Evolutionary conservation across 2,329 filamentous ascomycete species (phyloP).

Genomic region (Xylaria sp.): DNA sequence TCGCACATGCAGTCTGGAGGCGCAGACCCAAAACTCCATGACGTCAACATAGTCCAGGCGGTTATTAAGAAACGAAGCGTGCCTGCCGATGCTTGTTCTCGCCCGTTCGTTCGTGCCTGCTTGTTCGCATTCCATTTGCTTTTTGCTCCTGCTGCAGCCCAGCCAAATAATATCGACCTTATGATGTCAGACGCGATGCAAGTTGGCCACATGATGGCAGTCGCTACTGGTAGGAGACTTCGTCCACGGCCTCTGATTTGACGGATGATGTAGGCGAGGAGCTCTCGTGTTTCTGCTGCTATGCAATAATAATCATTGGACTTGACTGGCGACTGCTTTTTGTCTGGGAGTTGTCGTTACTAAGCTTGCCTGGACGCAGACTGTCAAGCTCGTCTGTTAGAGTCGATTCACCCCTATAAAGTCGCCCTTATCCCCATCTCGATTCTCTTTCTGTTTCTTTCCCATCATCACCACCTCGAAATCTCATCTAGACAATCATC

Average conservation of each 20-base stretch:
- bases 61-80: not conserved
- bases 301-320: not conserved
- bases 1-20: too few relatives aligned
- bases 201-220: not conserved
- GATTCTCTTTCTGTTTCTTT: not conserved
- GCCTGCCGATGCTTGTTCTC: not conserved
- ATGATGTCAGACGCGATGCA: not conserved
- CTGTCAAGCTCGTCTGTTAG: not conserved
- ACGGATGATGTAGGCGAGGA: not conserved
- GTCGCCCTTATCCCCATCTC: slow-evolving; percentile 4
- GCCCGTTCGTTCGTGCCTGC: not conserved
- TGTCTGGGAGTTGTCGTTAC: not conserved
- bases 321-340: not conserved
- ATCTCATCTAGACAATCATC: slow-evolving; percentile 2
- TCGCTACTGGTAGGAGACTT: not conserved
- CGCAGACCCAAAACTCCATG: not conserved
- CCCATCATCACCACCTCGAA: not conserved
- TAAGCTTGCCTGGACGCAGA: not conserved
- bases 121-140: not conserved
- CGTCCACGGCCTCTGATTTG: not conserved
- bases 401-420: slow-evolving; percentile 1
- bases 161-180: not conserved
- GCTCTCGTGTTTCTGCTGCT: not conserved
- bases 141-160: not conserved
- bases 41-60: not conserved